phyloP scores from a whole-genome alignment of 2,329 filamentous ascomycete species.

The Xylariaceae sp. region DNA sequence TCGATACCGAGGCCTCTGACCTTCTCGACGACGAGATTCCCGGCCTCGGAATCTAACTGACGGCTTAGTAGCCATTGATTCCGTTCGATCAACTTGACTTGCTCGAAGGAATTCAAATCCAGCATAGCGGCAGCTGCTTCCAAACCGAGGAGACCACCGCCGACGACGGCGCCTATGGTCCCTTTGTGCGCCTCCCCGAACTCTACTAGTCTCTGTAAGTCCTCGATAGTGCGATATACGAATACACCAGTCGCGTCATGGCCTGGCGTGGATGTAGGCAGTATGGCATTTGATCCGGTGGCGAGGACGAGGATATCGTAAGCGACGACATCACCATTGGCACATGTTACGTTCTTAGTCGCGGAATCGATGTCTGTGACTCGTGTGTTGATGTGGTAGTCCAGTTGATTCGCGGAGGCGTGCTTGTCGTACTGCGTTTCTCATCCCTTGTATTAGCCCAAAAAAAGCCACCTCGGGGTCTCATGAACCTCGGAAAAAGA shows the following conservation, averaged over 20 bases:
- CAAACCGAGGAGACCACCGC: slow-evolving; percentile 76
- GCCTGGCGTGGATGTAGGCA: slow-evolving; percentile 66
- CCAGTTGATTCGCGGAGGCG: slow-evolving; percentile 61
- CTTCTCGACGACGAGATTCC: slow-evolving; percentile 74
- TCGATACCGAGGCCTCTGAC: slow-evolving; percentile 74
- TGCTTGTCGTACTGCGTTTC: slow-evolving; percentile 52
- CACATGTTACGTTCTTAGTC: slow-evolving; percentile 63
- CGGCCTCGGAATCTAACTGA: slow-evolving; percentile 77
- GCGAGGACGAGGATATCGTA: slow-evolving; percentile 82
- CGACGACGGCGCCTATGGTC: slow-evolving; percentile 69
- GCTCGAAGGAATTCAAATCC: slow-evolving; percentile 68
- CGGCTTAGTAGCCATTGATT: slow-evolving; percentile 78
- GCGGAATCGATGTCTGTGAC: slow-evolving; percentile 62
- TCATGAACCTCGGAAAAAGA: background rate
- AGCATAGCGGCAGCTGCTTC: slow-evolving; percentile 92
- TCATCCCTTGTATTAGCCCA: background rate
- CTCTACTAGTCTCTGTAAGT: slow-evolving; percentile 69
- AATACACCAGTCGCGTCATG: slow-evolving; percentile 79
- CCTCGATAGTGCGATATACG: slow-evolving; percentile 81
- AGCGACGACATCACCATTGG: slow-evolving; percentile 59
- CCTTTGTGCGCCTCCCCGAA: slow-evolving; percentile 64
- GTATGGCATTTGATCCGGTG: slow-evolving; percentile 77
- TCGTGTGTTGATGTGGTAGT: slow-evolving; percentile 68
- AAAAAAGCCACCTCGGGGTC: too few species aligned
- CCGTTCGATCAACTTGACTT: slow-evolving; percentile 74